These are phyloP conservation scores for Ampelomyces quisqualis DNA, from an alignment of 2,329 filamentous ascomycete species.

Conservation along the genomic window DNA sequence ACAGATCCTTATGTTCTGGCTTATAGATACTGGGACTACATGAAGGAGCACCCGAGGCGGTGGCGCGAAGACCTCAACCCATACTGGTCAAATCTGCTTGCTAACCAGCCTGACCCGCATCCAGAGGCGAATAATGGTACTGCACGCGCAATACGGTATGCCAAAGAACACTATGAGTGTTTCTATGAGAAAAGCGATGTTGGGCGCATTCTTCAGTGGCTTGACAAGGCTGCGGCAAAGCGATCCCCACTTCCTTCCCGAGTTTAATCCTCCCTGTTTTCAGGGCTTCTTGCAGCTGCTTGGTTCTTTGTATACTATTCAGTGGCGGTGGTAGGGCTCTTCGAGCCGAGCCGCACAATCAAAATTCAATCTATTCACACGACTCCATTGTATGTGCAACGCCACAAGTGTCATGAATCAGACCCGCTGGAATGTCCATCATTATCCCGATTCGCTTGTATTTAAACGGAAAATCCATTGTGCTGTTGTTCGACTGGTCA, in stretches of 20 bases:
- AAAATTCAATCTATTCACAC: too few relatives aligned
- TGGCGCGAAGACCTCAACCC: slow-evolving; percentile 13
- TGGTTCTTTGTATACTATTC: background rate
- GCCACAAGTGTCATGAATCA: background rate
- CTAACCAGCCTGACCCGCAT: slow-evolving; percentile 21
- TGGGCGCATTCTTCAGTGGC: slow-evolving; percentile 18
- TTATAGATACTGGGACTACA: slow-evolving; percentile 23
- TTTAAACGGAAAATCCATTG: too few relatives aligned
- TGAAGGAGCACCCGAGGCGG: slow-evolving; percentile 13
- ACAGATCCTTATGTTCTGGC: slow-evolving; percentile 25
- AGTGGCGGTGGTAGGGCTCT: too few relatives aligned
- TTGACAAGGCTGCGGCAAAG: slow-evolving; percentile 5
- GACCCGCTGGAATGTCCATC: background rate
- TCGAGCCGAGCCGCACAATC: too few relatives aligned
- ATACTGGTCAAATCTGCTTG: slow-evolving; percentile 26
- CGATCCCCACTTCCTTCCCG: slow-evolving; percentile 5
- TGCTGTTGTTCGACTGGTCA: background rate
- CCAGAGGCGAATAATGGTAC: slow-evolving; percentile 15
- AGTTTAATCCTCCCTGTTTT: background rate
- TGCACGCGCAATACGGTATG: slow-evolving; percentile 25
- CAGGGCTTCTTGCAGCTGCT: background rate
- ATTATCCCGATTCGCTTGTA: background rate
- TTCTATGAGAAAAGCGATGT: slow-evolving; percentile 24
- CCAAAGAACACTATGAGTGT: slow-evolving; percentile 24
- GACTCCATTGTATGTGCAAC: background rate